These are phyloP conservation scores for Rubroboletus pulcherrimus DNA, from an alignment of 768 basidiomycete genomes.

Conservation along the genomic window DNA sequence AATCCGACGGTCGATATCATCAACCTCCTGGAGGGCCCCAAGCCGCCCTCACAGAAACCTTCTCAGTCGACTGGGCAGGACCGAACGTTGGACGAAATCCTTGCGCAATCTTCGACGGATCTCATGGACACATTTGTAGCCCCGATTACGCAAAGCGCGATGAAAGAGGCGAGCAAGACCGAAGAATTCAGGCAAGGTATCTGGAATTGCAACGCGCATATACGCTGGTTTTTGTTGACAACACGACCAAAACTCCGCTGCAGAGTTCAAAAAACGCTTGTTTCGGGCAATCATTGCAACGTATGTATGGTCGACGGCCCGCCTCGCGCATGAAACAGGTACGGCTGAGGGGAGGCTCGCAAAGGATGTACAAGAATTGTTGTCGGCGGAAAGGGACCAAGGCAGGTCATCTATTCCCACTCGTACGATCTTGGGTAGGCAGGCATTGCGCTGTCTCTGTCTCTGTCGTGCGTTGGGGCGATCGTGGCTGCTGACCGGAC, in stretches of 20 bases:
- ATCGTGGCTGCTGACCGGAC: constrained; percentile 14
- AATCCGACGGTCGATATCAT: background rate
- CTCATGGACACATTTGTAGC: constrained; percentile 18
- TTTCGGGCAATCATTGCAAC: constrained; percentile 9
- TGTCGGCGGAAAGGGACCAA: constrained; percentile 27
- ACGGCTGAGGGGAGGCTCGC: constrained; percentile 10
- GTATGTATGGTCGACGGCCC: constrained; percentile 29
- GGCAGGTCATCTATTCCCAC: constrained; percentile 31
- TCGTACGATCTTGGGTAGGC: constrained; percentile 24
- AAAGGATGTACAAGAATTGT: constrained; percentile 15
- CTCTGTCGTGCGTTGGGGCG: background rate
- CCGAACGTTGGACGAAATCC: constrained; percentile 20
- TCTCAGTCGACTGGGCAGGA: background rate
- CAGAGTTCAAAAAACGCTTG: constrained; percentile 25
- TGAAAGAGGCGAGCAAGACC: constrained; percentile 15
- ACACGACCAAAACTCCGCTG: background rate
- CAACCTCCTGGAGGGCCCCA: background rate
- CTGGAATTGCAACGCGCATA: constrained; percentile 18
- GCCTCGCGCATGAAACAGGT: constrained; percentile 18
- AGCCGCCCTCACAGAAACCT: background rate
- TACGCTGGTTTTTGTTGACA: constrained; percentile 15
- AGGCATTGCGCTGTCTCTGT: background rate
- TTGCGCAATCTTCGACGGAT: constrained; percentile 17
- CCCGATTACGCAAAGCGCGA: constrained; percentile 13
- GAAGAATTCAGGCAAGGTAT: constrained; percentile 26